Conservation (phyloP, 495 filamentous ascomycete genomes). For the Aspergillus homomorphus region DNA sequence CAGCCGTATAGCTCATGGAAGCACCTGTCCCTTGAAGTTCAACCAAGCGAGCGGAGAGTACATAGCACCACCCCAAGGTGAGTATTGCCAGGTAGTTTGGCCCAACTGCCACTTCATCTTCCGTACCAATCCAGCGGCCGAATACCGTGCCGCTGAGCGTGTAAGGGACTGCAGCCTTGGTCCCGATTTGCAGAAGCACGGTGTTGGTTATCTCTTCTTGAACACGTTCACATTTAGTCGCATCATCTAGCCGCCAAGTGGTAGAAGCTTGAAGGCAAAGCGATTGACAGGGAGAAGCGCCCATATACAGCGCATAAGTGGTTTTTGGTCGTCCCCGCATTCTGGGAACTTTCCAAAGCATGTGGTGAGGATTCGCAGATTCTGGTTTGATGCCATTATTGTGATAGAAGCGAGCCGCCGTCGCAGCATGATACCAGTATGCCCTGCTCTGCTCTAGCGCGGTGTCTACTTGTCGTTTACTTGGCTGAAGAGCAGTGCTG, state of each 20-base stretch:
- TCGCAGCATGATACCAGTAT: conserved; percentile 12
- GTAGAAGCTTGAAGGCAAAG: conserved; percentile 11
- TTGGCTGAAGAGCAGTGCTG: conserved; percentile 8
- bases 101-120: neutral
- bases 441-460: conserved; percentile 13
- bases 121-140: conserved; percentile 7
- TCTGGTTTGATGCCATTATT: conserved; percentile 9
- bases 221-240: conserved; percentile 10
- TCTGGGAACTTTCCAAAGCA: conserved; percentile 14
- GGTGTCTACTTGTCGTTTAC: conserved; percentile 4
- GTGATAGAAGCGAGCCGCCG: conserved; percentile 4
- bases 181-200: conserved; percentile 10
- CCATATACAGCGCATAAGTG: neutral
- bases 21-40: conserved; percentile 14
- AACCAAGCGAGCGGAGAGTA: conserved; percentile 15
- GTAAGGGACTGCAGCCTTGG: conserved; percentile 1
- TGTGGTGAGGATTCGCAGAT: conserved; percentile 9
- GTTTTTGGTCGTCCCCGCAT: conserved; percentile 9
- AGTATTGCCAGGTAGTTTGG: conserved; percentile 15
- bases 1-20: conserved; percentile 13
- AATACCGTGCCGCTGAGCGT: conserved; percentile 12
- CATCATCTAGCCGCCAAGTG: conserved; percentile 11
- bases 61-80: conserved; percentile 17
- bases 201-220: conserved; percentile 1
- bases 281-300: neutral